Percentiles rank a stretch among this genome's conserved stretches.
phyloP scores from a whole-genome alignment of 768 basidiomycete genomes.

The Mrakia frigida region DNA sequence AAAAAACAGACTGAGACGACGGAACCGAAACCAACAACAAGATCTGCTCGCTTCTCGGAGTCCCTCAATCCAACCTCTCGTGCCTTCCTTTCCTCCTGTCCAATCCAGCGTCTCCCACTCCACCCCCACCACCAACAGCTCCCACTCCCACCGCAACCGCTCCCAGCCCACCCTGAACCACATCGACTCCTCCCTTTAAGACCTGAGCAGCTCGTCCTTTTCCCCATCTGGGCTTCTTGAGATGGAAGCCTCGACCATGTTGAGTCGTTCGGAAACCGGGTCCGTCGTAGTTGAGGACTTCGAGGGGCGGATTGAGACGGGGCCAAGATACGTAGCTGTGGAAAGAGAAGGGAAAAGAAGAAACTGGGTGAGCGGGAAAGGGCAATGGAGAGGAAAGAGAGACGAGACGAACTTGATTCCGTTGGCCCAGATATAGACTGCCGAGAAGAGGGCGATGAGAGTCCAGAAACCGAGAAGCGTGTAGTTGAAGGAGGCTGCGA shows the following conservation, averaged over 20 bases:
- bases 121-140: neutral
- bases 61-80: conserved; percentile 2
- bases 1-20: too few species aligned
- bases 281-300: conserved; percentile 79
- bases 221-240: neutral
- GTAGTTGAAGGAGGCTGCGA: conserved; percentile 44
- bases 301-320: conserved; percentile 67
- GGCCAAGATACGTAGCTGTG: conserved; percentile 95
- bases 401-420: conserved; percentile 58
- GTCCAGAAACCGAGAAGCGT: conserved; percentile 78
- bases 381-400: neutral
- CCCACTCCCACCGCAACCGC: neutral
- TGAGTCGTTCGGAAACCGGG: conserved; percentile 75
- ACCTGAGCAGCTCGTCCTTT: neutral
- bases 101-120: neutral
- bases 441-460: conserved; percentile 55
- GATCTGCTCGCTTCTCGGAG: neutral
- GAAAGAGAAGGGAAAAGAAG: conserved; percentile 53
- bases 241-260: conserved; percentile 58
- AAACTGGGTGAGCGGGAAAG: neutral
- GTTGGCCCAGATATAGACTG: conserved; percentile 60
- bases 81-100: neutral
- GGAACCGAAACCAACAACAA: neutral
- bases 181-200: neutral
- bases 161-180: neutral